Evolutionary conservation across 1,284 basidiomycete genomes (phyloP).

Genomic region (Mycosarcoma mackinlayi): DNA sequence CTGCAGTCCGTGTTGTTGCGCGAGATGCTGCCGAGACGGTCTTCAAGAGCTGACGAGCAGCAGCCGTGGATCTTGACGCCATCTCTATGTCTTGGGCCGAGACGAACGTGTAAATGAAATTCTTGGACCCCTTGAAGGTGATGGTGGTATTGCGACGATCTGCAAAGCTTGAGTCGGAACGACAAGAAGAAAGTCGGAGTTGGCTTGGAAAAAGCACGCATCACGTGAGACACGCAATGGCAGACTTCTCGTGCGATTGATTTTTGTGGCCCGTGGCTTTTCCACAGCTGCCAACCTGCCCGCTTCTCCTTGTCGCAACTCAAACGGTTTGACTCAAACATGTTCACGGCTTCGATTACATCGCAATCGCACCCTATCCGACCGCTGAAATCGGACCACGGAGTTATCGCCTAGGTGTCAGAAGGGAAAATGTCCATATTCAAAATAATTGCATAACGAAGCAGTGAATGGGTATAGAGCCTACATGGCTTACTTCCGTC

Average conservation of each 20-base stretch:
- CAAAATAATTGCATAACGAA: background rate
- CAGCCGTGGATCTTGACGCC: constrained; percentile 21
- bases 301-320: too few relatives aligned
- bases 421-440: too few relatives aligned
- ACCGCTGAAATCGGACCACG: too few relatives aligned
- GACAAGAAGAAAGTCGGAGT: constrained; percentile 20
- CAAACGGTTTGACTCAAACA: too few relatives aligned
- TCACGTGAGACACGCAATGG: constrained; percentile 22
- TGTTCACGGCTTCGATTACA: too few relatives aligned
- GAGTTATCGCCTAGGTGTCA: too few relatives aligned
- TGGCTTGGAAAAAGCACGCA: constrained; percentile 18
- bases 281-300: too few relatives aligned
- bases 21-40: constrained; percentile 22
- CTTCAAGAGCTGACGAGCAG: constrained; percentile 15
- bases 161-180: constrained; percentile 5
- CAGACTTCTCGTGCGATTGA: constrained; percentile 23
- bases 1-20: constrained; percentile 1
- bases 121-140: background rate
- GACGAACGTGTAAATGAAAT: too few relatives aligned
- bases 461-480: constrained; percentile 32
- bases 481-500: constrained; percentile 13
- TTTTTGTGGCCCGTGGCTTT: background rate
- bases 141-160: background rate
- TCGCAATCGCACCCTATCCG: too few relatives aligned
- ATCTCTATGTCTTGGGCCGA: too few relatives aligned